Percentiles rank a stretch among this genome's conserved stretches.
Evolutionary conservation across 495 filamentous ascomycete genomes (phyloP).

Genomic region (Pyronema omphalodes): DNA sequence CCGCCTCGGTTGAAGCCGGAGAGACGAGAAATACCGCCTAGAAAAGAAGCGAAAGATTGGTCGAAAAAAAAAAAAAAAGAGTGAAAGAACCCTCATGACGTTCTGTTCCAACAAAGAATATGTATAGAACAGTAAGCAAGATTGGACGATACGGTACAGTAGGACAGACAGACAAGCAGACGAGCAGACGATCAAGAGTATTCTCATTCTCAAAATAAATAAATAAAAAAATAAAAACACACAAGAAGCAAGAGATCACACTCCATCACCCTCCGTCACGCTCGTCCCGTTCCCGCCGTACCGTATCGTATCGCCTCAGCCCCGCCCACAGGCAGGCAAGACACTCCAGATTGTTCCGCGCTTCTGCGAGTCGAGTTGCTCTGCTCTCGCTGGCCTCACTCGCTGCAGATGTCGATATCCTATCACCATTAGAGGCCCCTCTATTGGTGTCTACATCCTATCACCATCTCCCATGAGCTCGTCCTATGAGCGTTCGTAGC

Average conservation of each 20-base stretch:
- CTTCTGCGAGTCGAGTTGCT: no score
- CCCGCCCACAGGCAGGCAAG: no score
- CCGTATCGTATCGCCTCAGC: background rate
- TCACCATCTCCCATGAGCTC: background rate
- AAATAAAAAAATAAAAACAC: no score
- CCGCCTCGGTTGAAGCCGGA: background rate
- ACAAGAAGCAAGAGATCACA: background rate
- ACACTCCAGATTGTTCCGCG: no score
- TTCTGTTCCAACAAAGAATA: no score
- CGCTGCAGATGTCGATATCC: no score
- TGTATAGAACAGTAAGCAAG: no score
- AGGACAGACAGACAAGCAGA: no score
- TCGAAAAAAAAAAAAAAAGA: background rate
- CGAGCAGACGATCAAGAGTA: background rate
- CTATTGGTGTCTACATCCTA: no score
- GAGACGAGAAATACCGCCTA: background rate
- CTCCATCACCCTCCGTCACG: background rate
- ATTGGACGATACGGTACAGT: no score
- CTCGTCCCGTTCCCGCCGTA: background rate
- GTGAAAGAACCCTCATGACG: background rate
- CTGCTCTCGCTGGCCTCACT: no score
- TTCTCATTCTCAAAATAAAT: background rate
- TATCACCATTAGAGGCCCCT: no score
- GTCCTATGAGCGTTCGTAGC: background rate
- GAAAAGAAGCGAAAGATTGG: background rate